Evolutionary conservation across 257 asterid genomes (phyloP), one percentile per base, ranked within the genome.

Genomic region (Solanum sparsipilum): DNA sequence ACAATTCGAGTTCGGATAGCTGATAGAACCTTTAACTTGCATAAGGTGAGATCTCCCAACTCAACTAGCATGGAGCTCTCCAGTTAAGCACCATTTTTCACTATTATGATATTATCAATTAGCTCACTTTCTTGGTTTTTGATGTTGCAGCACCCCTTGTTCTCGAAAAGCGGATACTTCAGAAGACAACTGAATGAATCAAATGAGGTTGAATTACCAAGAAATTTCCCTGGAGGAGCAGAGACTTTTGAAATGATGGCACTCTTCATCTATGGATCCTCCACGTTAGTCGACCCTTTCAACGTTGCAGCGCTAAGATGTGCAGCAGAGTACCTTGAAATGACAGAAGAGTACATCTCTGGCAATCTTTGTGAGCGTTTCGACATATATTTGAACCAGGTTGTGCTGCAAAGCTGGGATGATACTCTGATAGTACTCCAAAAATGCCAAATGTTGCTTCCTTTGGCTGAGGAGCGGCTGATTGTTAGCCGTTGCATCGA

Each of bases 401-500:
- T 93, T 9, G 95, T 94, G 60, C 67, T 95, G 65, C 98, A 95
- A 63, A 92, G 93, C 84, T 95, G 98, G 98, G 91, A 93, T 29
- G 91, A 92, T 60, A 94, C 98, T 12, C 71, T 95, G 11, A 91
- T 91, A 18, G 98, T 94, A 67, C 95, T 95, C 63, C 93, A 89
- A 34, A 93, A 84, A 74, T 93, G 98, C 92, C 98, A 86, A 73
- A 41, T 87, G 3, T 85, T 94, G 83, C 93, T 93, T 85, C 96
- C 98, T 1, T 91, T 88, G 91, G 93, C 96, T 0, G 98, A 95
- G 86, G 94, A 94, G 58, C 88, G 94, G 79, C 89, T 95, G 25
- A 91, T 95, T 18, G 94, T 93, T 18, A 93, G 95, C 91, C 93
- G 98, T 10, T 95, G 98, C 91, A 93, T 95, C 3, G 98, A 95